These are phyloP conservation scores for Calonectria crousiana DNA, from an alignment of 2,329 filamentous ascomycete species.

Conservation along the genomic window DNA sequence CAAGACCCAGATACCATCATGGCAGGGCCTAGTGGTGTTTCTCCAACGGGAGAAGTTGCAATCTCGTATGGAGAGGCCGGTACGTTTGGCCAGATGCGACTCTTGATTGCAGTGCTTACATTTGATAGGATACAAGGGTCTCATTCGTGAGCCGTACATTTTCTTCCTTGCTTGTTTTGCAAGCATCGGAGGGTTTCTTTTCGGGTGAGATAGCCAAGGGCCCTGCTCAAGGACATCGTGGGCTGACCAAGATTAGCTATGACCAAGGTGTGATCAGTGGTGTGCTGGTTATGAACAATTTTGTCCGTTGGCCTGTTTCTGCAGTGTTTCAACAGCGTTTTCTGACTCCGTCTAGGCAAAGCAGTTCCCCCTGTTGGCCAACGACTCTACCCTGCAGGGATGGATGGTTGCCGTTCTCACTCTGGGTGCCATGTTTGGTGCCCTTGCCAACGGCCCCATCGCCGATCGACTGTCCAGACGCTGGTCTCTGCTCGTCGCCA, in stretches of 20 bases:
- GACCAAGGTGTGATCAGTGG: slow-evolving; percentile 23
- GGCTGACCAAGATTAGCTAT: neutral
- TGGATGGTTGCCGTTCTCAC: slow-evolving; percentile 59
- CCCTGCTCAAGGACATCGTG: too few relatives aligned
- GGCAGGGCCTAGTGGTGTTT: slow-evolving; percentile 7
- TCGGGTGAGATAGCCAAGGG: neutral
- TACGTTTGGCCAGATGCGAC: neutral
- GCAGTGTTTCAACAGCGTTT: rapidly evolving
- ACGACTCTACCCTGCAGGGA: slow-evolving; percentile 14
- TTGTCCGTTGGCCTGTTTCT: neutral
- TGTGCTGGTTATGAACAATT: slow-evolving; percentile 21
- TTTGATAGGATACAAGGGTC: slow-evolving; percentile 12
- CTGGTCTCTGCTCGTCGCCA: slow-evolving; percentile 44
- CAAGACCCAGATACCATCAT: neutral
- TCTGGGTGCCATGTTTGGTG: slow-evolving; percentile 59
- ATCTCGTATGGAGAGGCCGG: slow-evolving; percentile 21
- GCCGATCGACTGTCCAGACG: slow-evolving; percentile 43
- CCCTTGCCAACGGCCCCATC: slow-evolving; percentile 51
- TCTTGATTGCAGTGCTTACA: neutral
- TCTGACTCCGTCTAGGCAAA: slow-evolving; percentile 8
- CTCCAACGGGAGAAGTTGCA: slow-evolving; percentile 9
- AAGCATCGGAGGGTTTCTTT: slow-evolving; percentile 18
- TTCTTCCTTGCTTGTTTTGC: slow-evolving; percentile 21
- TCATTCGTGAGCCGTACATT: slow-evolving; percentile 20
- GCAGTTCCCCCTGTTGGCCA: slow-evolving; percentile 17